Evolutionary conservation across 352 stramenopile genomes (phyloP), one percentile per base, ranked within the genome.

Genomic region (Paralagenidium karlingii): DNA sequence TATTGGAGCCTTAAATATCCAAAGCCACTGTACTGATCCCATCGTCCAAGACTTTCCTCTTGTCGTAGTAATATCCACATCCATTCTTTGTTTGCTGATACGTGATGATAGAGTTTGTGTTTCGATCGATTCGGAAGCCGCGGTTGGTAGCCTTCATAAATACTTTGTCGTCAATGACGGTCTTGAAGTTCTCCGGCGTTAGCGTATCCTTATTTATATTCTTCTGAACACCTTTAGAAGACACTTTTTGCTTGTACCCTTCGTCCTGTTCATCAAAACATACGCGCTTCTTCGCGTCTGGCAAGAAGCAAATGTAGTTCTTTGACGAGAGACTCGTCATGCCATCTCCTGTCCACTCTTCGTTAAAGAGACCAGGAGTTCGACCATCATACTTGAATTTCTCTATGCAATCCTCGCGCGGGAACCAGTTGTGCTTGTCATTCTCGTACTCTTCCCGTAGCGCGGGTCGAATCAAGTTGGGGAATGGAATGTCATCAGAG

Each of bases 91-190:
- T 36, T 24, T 56, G 45, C 24, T 22, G 38, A 25, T 63, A 59
- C 12, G 49, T 63, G 18, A 56, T 60, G 19, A 63, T 50, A 18
- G 45, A 51, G 12, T 63, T 56, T 16, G 24, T 50, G n/a, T 60
- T 32, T 28, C 51, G 53, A 37, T 13, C 30, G 1, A 59, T 13
- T 25, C 43, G 18, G 34, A 63, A 63, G 2, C 55, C 50, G 41
- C 47, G 51, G 30, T 63, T 63, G 6, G 49, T 55, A 29, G 34
- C 40, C 15, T 25, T 36, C 11, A 63, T 36, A 13, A 48, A 53
- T 21, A 59, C 47, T 16, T 39, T 26, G 19, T 59, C 38, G 8
- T 43, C 34, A 12, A 58, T 37, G 27, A 61, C 48, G 0, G n/a
- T 24, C 24, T 56, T 34, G 37, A 61, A 61, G 4, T 30, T 21